Conservation (phyloP, 1,284 basidiomycete species). For the Austroboletus novae-zelandiae region DNA sequence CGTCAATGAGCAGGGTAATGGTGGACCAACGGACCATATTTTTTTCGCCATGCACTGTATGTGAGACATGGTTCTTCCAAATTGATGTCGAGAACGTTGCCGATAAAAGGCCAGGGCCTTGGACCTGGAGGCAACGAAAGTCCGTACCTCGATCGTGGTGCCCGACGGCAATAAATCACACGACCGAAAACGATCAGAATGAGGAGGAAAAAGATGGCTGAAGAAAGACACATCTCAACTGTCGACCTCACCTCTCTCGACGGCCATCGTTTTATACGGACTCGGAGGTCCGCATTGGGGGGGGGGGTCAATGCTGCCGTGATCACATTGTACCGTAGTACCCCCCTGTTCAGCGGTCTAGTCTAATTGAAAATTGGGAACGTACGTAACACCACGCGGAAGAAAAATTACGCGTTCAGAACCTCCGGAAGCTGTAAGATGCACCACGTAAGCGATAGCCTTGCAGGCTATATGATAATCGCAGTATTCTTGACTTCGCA, state of each 20-base stretch:
- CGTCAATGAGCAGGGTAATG: background rate
- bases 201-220: constrained; percentile 10
- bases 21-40: constrained; percentile 20
- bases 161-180: constrained; percentile 5
- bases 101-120: constrained; percentile 32
- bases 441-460: constrained; percentile 31
- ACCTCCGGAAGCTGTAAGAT: constrained; percentile 8
- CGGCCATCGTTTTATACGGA: constrained; percentile 21
- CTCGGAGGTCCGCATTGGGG: background rate
- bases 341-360: constrained; percentile 15
- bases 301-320: background rate
- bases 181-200: constrained; percentile 15
- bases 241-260: background rate
- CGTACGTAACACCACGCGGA: constrained; percentile 5
- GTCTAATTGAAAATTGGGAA: constrained; percentile 2
- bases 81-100: constrained; percentile 47
- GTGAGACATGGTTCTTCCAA: constrained; percentile 40
- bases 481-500: constrained; percentile 13
- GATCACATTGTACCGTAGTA: constrained; percentile 1
- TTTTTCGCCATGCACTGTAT: constrained; percentile 27
- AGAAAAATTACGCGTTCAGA: constrained; percentile 12
- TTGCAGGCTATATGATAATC: constrained; percentile 22
- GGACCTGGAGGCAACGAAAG: constrained; percentile 36
- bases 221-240: constrained; percentile 12
- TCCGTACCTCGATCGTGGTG: constrained; percentile 4